Percentiles rank a stretch among this genome's conserved stretches.
Conservation (phyloP, 2,329 filamentous ascomycete genomes). For the Xylariomycetidae sp. region DNA sequence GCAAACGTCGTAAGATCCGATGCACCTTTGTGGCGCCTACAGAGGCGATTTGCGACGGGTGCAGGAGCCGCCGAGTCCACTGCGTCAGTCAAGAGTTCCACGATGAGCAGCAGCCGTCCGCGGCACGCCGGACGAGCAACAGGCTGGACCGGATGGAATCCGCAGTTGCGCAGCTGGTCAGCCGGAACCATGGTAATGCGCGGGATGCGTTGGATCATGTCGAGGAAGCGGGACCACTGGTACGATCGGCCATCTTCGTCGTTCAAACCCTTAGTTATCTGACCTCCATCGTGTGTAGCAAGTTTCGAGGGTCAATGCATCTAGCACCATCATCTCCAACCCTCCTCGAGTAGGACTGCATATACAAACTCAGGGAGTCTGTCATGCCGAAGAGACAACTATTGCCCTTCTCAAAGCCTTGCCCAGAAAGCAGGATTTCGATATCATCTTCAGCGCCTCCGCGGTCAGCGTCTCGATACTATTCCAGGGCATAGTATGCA, state of each 20-base stretch:
- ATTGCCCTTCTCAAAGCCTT: slow-evolving; percentile 31
- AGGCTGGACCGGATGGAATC: slow-evolving; percentile 33
- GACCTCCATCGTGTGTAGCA: too few relatives aligned
- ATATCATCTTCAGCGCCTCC: slow-evolving; percentile 28
- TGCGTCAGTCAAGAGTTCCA: slow-evolving; percentile 47
- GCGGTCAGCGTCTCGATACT: slow-evolving; percentile 26
- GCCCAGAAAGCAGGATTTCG: slow-evolving; percentile 34
- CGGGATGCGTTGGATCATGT: too few relatives aligned
- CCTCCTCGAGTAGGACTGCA: too few relatives aligned
- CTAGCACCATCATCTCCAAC: too few relatives aligned
- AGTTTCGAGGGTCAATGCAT: too few relatives aligned
- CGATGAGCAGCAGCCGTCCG: slow-evolving; percentile 23
- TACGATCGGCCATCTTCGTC: too few relatives aligned
- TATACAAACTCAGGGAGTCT: too few relatives aligned
- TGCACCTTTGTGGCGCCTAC: slow-evolving; percentile 39
- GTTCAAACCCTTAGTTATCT: too few relatives aligned
- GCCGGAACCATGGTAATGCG: too few relatives aligned
- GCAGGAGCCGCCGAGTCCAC: slow-evolving; percentile 35
- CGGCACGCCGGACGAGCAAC: slow-evolving; percentile 19
- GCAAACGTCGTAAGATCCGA: slow-evolving; percentile 49
- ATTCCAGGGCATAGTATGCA: slow-evolving; percentile 32
- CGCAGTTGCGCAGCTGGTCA: slow-evolving; percentile 26
- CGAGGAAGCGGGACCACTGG: too few relatives aligned
- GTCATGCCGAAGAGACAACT: slow-evolving; percentile 21
- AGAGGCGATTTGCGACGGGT: slow-evolving; percentile 39